A percentile compares a stretch with the other conserved stretches of the same genome.
phyloP scores from a whole-genome alignment of 148 eudicot species.

The Dysphania ambrosioides region DNA sequence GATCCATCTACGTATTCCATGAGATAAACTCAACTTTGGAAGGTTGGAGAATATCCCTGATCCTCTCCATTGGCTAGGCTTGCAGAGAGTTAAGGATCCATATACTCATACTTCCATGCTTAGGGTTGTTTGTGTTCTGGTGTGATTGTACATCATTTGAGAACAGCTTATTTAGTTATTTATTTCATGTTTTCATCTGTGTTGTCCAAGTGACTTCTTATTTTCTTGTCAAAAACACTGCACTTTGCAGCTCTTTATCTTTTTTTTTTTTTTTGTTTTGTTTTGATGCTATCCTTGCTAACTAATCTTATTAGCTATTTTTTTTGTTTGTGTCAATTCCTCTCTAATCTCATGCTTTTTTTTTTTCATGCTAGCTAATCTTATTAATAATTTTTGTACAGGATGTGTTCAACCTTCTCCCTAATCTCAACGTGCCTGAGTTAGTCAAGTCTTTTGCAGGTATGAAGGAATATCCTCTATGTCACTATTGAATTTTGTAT shows the following conservation, averaged over 20 bases:
- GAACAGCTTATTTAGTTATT: background rate
- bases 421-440: slow-evolving; percentile 76
- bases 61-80: background rate
- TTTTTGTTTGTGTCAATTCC: too few species aligned
- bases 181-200: background rate
- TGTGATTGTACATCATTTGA: background rate
- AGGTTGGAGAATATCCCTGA: background rate
- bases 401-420: slow-evolving; percentile 97
- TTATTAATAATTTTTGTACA: slow-evolving; percentile 30
- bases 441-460: slow-evolving; percentile 90
- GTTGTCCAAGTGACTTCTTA: background rate
- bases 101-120: background rate
- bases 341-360: too few species aligned
- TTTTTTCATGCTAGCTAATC: too few species aligned
- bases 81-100: background rate
- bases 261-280: background rate
- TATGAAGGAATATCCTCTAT: slow-evolving; percentile 12
- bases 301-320: too few species aligned
- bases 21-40: background rate
- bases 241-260: background rate
- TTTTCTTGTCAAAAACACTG: background rate
- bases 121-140: background rate
- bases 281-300: too few species aligned
- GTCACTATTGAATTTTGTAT: background rate
- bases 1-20: background rate